Evolutionary conservation across 352 stramenopile species (phyloP).

Genomic region (Globisporangium canariense): DNA sequence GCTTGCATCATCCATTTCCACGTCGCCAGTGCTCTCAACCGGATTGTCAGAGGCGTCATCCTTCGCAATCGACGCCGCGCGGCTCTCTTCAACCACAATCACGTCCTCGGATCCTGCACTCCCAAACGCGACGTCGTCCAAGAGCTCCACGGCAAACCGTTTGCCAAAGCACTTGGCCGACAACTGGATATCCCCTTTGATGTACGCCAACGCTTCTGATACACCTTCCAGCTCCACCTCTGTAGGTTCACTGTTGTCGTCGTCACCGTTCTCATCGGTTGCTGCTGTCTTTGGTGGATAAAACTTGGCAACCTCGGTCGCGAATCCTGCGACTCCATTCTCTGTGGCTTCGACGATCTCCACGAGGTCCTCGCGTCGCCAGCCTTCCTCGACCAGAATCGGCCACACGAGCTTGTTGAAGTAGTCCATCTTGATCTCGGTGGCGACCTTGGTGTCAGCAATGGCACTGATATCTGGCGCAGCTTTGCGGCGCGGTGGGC

Average conservation of each 20-base stretch:
- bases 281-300: conserved; percentile 16
- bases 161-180: conserved; percentile 70
- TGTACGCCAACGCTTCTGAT: conserved; percentile 49
- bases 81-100: conserved; percentile 14
- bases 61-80: not conserved
- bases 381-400: conserved; percentile 68
- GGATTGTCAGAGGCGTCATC: conserved; percentile 4
- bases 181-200: conserved; percentile 42
- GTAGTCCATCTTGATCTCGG: conserved; percentile 47
- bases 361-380: conserved; percentile 48
- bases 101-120: conserved; percentile 22
- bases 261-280: not conserved
- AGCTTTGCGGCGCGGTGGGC: conserved; percentile 3
- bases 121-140: conserved; percentile 34
- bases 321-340: conserved; percentile 32
- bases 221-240: conserved; percentile 44
- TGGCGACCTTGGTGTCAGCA: conserved; percentile 18
- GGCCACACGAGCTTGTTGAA: conserved; percentile 83
- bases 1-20: conserved; percentile 1
- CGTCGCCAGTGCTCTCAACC: conserved; percentile 7
- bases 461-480: not conserved
- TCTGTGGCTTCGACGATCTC: conserved; percentile 47
- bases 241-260: conserved; percentile 17
- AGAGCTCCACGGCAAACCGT: conserved; percentile 45
- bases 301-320: conserved; percentile 37